Base-by-base conservation (phyloP, 2,329 filamentous ascomycete genomes). In the Rutstroemia sydowiana region DNA sequence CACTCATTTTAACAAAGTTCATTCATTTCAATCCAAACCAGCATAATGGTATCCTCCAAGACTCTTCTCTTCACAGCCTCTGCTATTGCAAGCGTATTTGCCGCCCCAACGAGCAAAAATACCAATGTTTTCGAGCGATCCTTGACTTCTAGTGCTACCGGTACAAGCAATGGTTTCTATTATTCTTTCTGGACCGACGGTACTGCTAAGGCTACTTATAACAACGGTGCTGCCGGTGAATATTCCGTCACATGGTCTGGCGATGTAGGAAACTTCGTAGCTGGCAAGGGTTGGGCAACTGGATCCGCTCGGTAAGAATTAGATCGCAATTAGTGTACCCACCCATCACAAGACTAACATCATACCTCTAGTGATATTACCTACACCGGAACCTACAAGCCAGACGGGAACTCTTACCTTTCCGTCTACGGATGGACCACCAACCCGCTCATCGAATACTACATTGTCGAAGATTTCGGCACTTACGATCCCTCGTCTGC, bases 161-260 rank as follows among this genome's bases (percentile, higher is more conserved):
- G 51, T 37, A 52, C 51, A 1, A 49, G 20, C 11, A 20, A 20
- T 18, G 51, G 51, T 9, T 52, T 42, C 70, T 82, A 75, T 70
- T 82, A 77, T 66, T 78, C 75, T 10, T 81, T 73, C 70, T 83
- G 77, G 77, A 78, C 73, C 51, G 78, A 82, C 53, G 74, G 74
- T 16, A 28, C 36, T 1, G 71, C 68, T 37, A 62, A 67, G 34
- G 74, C 76, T 10, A 74, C 69, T 32, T 82, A 82, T 69, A 76
- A 72, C 62, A 82, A 81, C 65, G 73, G 71, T 18, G 63, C 65
- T 3, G 72, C 65, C 14, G 77, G 79, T 21, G 62, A 66, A 55
- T 80, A 78, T 70, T 72, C 68, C 57, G 69, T 76, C 6, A 67
- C 44, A 5, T 81, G 78, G 77, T 65, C 67, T 45, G 69, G 66